Evolutionary conservation across 139 green algal species (phyloP).

Genomic region (Closterium sp.): DNA sequence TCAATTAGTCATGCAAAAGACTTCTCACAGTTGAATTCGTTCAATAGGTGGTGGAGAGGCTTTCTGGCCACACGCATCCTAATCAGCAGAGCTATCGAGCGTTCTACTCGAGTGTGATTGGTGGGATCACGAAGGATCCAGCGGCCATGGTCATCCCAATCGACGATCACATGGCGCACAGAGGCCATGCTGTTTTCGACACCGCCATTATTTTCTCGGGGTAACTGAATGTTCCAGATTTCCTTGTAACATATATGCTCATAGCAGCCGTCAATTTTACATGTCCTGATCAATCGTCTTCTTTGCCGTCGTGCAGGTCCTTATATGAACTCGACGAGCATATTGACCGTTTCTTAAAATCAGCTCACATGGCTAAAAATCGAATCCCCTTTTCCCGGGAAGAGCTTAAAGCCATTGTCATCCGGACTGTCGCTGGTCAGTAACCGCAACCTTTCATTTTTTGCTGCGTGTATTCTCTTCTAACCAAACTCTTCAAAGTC

Average conservation of each 20-base stretch:
- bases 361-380: constrained; percentile 42
- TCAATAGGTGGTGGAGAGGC: constrained; percentile 24
- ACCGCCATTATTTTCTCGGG: constrained; percentile 51
- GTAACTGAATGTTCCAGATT: neutral
- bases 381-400: constrained; percentile 28
- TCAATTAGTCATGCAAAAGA: neutral
- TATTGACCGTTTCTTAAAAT: constrained; percentile 43
- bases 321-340: constrained; percentile 52
- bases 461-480: too few relatives aligned
- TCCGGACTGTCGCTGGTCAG: constrained; percentile 5
- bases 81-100: constrained; percentile 22
- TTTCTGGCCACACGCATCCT: constrained; percentile 10
- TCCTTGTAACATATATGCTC: neutral
- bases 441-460: neutral
- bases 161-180: constrained; percentile 87
- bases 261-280: neutral
- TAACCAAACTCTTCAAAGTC: too few relatives aligned
- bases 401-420: constrained; percentile 40
- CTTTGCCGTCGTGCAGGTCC: neutral
- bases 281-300: neutral
- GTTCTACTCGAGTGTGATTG: constrained; percentile 51
- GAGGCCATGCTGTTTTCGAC: constrained; percentile 84
- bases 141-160: constrained; percentile 58
- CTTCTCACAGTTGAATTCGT: neutral
- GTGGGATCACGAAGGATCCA: constrained; percentile 46